Percentiles rank a stretch among this genome's conserved stretches.
phyloP scores from a whole-genome alignment of 2,329 filamentous ascomycete genomes.

The Penicillium brevicompactum region DNA sequence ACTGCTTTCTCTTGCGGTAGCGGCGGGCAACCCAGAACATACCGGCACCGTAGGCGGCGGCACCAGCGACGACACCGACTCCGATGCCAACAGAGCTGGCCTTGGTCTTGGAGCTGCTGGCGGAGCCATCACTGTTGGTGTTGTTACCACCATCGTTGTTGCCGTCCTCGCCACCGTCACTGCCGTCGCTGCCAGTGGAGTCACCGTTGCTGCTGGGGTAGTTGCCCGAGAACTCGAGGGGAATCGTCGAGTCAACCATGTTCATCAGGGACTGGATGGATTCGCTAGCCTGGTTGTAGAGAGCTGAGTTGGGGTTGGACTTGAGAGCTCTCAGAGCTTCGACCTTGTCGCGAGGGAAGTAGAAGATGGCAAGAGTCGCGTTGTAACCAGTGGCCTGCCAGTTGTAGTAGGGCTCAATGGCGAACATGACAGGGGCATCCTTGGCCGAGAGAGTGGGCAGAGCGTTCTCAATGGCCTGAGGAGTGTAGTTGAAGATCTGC shows the following conservation, averaged over 20 bases:
- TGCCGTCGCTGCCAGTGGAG: conserved; percentile 46
- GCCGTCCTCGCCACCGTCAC: conserved; percentile 27
- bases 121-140: conserved; percentile 52
- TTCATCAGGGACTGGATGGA: conserved; percentile 73
- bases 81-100: conserved; percentile 66
- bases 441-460: conserved; percentile 52
- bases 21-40: conserved; percentile 92
- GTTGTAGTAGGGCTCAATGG: conserved; percentile 77
- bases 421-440: conserved; percentile 61
- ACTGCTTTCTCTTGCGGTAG: conserved; percentile 82
- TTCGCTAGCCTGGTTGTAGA: conserved; percentile 71
- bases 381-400: conserved; percentile 68
- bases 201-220: conserved; percentile 28
- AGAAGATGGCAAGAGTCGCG: conserved; percentile 76
- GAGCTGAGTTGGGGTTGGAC: conserved; percentile 67
- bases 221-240: conserved; percentile 55
- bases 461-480: conserved; percentile 68
- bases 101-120: conserved; percentile 40
- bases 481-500: conserved; percentile 82
- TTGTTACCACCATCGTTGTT: conserved; percentile 32
- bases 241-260: conserved; percentile 83
- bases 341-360: conserved; percentile 72
- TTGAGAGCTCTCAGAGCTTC: conserved; percentile 69
- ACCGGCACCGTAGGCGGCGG: conserved; percentile 84
- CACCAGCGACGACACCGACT: conserved; percentile 74